phyloP scores from a whole-genome alignment of 495 filamentous ascomycete species.

The Bombardia bombarda region DNA sequence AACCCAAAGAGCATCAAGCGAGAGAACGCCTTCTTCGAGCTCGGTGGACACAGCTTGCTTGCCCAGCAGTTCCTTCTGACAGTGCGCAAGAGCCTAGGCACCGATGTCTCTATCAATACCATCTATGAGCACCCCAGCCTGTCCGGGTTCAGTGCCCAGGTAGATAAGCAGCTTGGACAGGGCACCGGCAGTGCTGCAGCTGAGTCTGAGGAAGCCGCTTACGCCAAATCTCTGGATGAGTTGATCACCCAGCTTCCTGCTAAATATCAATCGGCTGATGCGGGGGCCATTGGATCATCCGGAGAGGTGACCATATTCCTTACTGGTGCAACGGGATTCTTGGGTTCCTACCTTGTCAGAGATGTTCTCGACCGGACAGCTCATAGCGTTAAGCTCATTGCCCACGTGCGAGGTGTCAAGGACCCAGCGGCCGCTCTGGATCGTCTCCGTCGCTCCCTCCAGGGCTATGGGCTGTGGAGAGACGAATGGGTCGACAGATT shows the following conservation, averaged over 20 bases:
- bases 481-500: conserved; percentile 59
- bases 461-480: conserved; percentile 76
- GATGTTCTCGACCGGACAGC: conserved; percentile 59
- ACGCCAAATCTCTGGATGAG: conserved; percentile 52
- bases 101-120: conserved; percentile 65
- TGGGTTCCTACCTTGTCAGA: conserved; percentile 73
- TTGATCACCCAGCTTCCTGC: conserved; percentile 25
- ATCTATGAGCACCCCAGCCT: conserved; percentile 75
- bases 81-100: conserved; percentile 53
- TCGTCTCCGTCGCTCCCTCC: conserved; percentile 45
- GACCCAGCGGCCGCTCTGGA: conserved; percentile 41
- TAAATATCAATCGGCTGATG: conserved; percentile 31
- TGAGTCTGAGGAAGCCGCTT: conserved; percentile 56
- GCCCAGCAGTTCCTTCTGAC: conserved; percentile 74
- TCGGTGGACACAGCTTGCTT: conserved; percentile 80
- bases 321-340: conserved; percentile 87
- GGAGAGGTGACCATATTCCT: conserved; percentile 60
- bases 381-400: conserved; percentile 58
- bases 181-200: conserved; percentile 28
- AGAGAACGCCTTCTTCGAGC: conserved; percentile 74
- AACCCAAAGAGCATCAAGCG: conserved; percentile 52
- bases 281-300: conserved; percentile 16
- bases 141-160: conserved; percentile 60
- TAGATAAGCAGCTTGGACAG: conserved; percentile 51
- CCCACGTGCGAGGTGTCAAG: conserved; percentile 61